Conservation (phyloP, 176 grass and related monocot genomes). For the Canna indica region DNA sequence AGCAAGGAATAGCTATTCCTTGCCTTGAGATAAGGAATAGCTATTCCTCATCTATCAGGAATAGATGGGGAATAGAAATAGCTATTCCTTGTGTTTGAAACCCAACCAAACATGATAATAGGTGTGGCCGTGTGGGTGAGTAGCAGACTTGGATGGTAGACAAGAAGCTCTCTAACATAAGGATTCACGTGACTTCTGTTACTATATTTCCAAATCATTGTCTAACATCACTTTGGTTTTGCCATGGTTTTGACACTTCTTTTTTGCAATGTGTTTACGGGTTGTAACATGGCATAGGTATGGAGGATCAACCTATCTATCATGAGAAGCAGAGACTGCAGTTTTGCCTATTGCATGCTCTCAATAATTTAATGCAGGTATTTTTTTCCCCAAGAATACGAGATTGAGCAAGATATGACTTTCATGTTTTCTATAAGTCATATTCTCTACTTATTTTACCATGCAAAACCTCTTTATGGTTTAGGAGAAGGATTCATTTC, state of each 20-base stretch:
- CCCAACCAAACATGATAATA: too few relatives aligned
- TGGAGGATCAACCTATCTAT: conserved; percentile 31
- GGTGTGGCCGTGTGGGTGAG: not conserved
- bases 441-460: not conserved
- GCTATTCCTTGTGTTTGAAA: too few relatives aligned
- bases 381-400: not conserved
- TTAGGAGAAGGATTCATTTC: conserved; percentile 70
- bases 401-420: not conserved
- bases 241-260: not conserved
- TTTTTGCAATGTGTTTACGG: not conserved
- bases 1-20: too few relatives aligned
- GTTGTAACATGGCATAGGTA: not conserved
- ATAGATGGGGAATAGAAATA: too few relatives aligned
- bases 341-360: conserved; percentile 82
- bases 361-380: conserved; percentile 95
- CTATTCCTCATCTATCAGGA: too few relatives aligned
- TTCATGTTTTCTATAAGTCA: not conserved
- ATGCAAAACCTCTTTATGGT: conserved; percentile 20
- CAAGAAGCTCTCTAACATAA: not conserved
- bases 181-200: not conserved
- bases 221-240: not conserved
- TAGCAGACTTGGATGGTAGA: not conserved
- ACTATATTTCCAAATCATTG: not conserved
- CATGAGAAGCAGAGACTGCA: conserved; percentile 78
- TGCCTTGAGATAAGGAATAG: too few relatives aligned